These are phyloP conservation scores for Nothomitra cinnamomea DNA, from an alignment of 2,329 filamentous ascomycete genomes.

Conservation along the genomic window DNA sequence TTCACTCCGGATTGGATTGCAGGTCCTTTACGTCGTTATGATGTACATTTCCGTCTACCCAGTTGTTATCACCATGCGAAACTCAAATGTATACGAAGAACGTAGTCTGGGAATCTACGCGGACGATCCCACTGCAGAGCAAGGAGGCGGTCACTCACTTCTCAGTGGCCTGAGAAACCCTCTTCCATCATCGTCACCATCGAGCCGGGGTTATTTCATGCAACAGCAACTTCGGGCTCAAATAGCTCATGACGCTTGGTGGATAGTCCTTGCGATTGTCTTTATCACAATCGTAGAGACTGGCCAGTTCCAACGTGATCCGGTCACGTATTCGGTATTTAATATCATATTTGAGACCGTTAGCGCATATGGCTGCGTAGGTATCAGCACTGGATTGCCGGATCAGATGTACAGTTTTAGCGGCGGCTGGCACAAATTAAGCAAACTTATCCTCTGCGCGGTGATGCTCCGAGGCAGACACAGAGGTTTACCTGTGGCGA, in stretches of 20 bases:
- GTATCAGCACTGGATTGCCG: conserved; percentile 29
- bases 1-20: conserved; percentile 34
- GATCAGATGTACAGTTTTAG: conserved; percentile 28
- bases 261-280: conserved; percentile 26
- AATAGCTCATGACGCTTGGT: conserved; percentile 30
- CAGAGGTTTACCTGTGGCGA: conserved; percentile 35
- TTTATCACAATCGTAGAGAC: conserved; percentile 29
- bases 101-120: conserved; percentile 41
- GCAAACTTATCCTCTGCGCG: conserved; percentile 36
- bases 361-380: conserved; percentile 25
- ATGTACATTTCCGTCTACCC: conserved; percentile 49
- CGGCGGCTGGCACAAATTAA: conserved; percentile 30
- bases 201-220: conserved; percentile 5
- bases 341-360: conserved; percentile 30
- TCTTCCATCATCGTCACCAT: background rate
- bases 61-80: conserved; percentile 42
- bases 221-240: conserved; percentile 24
- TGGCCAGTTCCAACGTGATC: conserved; percentile 19
- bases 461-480: conserved; percentile 40
- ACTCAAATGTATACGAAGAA: conserved; percentile 45
- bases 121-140: conserved; percentile 13
- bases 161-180: background rate
- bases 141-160: background rate
- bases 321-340: conserved; percentile 24
- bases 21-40: conserved; percentile 43